Percentiles rank a stretch among this genome's conserved stretches.
Evolutionary conservation across 768 basidiomycete genomes (phyloP).

Genomic region (Royoungia palumana): DNA sequence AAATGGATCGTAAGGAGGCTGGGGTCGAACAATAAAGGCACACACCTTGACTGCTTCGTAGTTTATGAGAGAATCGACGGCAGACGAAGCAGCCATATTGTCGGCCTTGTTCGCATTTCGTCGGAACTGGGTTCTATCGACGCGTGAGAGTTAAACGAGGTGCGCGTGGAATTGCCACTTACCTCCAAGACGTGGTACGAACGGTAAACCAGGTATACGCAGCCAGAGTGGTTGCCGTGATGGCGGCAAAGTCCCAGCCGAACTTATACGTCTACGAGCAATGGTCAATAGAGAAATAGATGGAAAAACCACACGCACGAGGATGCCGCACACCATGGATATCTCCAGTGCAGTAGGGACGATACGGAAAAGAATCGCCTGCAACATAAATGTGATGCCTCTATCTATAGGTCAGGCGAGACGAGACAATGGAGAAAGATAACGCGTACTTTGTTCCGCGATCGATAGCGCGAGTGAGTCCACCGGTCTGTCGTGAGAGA

Average conservation of each 20-base stretch:
- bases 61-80: conserved; percentile 95
- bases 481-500: conserved; percentile 89
- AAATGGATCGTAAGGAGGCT: neutral
- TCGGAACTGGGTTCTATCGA: conserved; percentile 80
- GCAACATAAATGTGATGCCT: conserved; percentile 93
- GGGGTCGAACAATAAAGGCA: neutral
- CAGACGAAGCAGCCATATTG: conserved; percentile 90
- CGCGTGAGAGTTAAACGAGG: neutral
- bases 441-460: conserved; percentile 86
- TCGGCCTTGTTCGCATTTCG: conserved; percentile 95
- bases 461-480: conserved; percentile 94
- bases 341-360: conserved; percentile 96
- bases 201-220: conserved; percentile 98
- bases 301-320: conserved; percentile 49
- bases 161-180: conserved; percentile 9
- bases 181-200: conserved; percentile 95
- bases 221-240: conserved; percentile 80
- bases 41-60: conserved; percentile 96
- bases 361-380: conserved; percentile 91
- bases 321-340: conserved; percentile 92
- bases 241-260: conserved; percentile 94
- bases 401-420: conserved; percentile 37
- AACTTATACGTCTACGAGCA: conserved; percentile 84
- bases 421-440: neutral
- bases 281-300: neutral